Percentiles rank a stretch among this genome's conserved stretches.
Evolutionary conservation across 2,329 filamentous ascomycete genomes (phyloP).

Genomic region (Clonostachys rosea): DNA sequence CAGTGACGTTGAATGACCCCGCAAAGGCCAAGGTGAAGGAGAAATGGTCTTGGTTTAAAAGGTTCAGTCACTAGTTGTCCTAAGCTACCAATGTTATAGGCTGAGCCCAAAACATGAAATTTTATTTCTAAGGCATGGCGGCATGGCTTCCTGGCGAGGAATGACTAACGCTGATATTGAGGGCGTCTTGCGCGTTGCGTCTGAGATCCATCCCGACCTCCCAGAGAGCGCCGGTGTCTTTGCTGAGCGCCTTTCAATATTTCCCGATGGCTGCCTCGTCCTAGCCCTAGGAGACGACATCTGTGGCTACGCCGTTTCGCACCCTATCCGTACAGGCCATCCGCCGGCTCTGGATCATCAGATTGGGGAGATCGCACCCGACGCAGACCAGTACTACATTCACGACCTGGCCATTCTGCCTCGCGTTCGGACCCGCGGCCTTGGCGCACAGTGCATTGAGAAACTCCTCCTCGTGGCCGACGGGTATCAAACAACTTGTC

Average conservation of each 20-base stretch:
- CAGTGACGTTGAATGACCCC: too few species aligned
- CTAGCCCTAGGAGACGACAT: conserved; percentile 12
- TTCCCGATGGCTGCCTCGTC: conserved; percentile 23
- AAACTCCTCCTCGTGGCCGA: conserved; percentile 14
- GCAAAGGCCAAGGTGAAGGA: too few species aligned
- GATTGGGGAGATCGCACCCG: conserved; percentile 15
- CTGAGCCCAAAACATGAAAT: too few species aligned
- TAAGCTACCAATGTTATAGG: too few species aligned
- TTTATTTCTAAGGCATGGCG: conserved; percentile 4
- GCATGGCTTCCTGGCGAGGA: conserved; percentile 17
- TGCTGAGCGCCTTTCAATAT: conserved; percentile 22
- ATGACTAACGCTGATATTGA: conserved; percentile 15
- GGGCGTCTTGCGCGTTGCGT: conserved; percentile 14
- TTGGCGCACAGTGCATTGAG: conserved; percentile 13
- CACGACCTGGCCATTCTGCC: conserved; percentile 26
- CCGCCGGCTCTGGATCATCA: conserved; percentile 22
- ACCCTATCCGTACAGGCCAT: conserved; percentile 20
- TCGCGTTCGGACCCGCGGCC: conserved; percentile 14
- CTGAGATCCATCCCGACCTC: conserved; percentile 18
- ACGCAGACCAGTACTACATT: conserved; percentile 28
- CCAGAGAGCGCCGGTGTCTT: conserved; percentile 22
- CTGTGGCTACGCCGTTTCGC: conserved; percentile 26
- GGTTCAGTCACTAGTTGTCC: too few species aligned
- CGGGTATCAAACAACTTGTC: conserved; percentile 16
- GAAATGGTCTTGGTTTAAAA: too few species aligned